A percentile compares a stretch with the other conserved stretches of the same genome.
Conservation (phyloP, 306 rosid genomes). For the Cucumis melo region DNA sequence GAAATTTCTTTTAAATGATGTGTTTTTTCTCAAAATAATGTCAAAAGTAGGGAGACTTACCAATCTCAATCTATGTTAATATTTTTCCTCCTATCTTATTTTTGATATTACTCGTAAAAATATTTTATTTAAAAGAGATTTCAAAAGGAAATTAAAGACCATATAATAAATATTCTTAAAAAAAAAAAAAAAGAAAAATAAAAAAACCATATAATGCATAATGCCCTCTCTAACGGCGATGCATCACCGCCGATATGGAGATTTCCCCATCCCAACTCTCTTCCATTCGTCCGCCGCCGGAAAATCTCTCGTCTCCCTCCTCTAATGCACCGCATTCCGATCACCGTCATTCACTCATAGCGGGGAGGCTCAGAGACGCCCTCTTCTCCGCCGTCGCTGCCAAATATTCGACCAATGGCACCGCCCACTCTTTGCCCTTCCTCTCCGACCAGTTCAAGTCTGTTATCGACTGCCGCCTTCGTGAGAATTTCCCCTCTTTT, state of each 20-base stretch:
- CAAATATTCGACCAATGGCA: neutral
- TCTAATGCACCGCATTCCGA: neutral
- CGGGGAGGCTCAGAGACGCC: neutral
- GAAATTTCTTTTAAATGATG: no score
- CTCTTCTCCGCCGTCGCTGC: neutral
- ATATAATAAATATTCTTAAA: no score
- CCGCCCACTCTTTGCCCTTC: neutral
- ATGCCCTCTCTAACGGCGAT: neutral
- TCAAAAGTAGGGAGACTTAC: no score
- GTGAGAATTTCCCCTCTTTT: neutral
- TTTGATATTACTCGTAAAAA: no score
- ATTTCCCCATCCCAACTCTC: neutral
- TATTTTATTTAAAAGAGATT: no score
- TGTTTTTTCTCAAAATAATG: no score
- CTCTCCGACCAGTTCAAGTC: neutral
- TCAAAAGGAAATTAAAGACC: no score
- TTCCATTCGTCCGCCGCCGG: neutral
- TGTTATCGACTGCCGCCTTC: neutral
- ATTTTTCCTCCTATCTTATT: no score
- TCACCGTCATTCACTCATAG: neutral
- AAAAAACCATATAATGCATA: neutral
- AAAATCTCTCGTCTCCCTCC: neutral
- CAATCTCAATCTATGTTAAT: no score
- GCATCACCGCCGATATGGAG: neutral
- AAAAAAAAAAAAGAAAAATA: no score